A percentile compares a stretch with the other conserved stretches of the same genome.
Conservation (phyloP, 805 yeast genomes). For the Kuraishia capsulata region DNA sequence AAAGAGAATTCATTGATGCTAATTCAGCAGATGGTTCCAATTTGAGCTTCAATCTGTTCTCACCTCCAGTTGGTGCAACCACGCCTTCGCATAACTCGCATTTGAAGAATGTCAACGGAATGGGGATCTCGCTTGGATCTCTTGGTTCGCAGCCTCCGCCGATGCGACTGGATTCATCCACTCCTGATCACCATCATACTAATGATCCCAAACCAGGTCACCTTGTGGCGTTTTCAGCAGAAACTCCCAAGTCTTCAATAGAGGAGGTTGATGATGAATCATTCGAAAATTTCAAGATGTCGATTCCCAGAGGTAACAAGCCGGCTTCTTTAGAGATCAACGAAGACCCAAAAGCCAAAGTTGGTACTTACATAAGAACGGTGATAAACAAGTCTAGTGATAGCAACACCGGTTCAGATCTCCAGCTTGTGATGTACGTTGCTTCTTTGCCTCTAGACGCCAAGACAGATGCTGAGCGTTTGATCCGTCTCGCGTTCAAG, state of each 20-base stretch:
- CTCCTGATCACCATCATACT: too few relatives aligned
- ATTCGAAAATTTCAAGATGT: neutral
- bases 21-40: neutral
- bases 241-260: neutral
- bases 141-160: neutral
- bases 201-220: neutral
- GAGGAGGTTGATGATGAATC: neutral
- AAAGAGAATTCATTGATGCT: conserved; percentile 3
- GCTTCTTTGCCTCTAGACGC: conserved; percentile 19
- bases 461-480: conserved; percentile 11
- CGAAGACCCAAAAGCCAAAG: neutral
- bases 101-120: neutral
- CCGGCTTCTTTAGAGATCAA: neutral
- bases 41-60: neutral
- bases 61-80: too few relatives aligned
- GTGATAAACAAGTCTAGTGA: conserved; percentile 11
- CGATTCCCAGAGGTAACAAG: neutral
- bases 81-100: too few relatives aligned
- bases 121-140: neutral
- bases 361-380: conserved; percentile 13
- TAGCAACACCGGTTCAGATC: conserved; percentile 12
- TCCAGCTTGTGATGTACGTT: conserved; percentile 13
- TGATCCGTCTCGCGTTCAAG: conserved; percentile 15
- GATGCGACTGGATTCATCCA: neutral
- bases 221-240: neutral